Evolutionary conservation across 192 early-diverging fungal species (phyloP).

Genomic region (Geranomyces michiganensis): DNA sequence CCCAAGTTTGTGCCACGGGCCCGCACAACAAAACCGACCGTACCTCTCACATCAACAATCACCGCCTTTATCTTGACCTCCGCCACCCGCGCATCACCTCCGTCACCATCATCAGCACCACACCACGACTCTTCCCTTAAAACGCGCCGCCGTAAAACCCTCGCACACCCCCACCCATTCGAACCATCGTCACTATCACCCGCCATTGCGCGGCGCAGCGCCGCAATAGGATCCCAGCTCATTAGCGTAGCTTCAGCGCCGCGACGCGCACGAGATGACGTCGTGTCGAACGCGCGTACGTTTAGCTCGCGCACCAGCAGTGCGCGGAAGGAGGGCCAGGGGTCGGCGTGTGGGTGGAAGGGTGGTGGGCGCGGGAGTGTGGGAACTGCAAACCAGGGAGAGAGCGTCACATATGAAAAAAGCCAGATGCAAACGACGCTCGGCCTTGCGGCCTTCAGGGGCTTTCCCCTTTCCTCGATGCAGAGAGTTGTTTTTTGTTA

Average conservation of each 20-base stretch:
- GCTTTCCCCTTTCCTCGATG: no score
- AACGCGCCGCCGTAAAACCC: not conserved
- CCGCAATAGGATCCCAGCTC: conserved; percentile 28
- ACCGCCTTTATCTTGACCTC: not conserved
- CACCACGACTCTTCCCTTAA: not conserved
- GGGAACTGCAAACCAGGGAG: conserved; percentile 11
- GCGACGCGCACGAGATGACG: not conserved
- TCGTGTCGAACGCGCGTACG: not conserved
- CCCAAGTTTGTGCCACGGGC: no score
- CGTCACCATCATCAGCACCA: no score
- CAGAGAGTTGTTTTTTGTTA: no score
- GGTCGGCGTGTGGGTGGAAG: conserved; percentile 21
- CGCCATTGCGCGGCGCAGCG: not conserved
- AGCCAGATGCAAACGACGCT: no score
- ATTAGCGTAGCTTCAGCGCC: conserved; percentile 5
- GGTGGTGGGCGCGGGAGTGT: conserved; percentile 12
- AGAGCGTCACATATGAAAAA: no score
- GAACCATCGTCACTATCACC: not conserved
- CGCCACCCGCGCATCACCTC: not conserved
- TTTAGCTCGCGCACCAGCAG: not conserved
- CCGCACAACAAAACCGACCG: not conserved
- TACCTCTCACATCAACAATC: not conserved
- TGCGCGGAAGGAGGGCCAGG: conserved; percentile 21
- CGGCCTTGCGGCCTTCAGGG: no score
- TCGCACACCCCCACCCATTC: not conserved